phyloP scores from a whole-genome alignment of 2,329 filamentous ascomycete species.

The Lecanicillium sp. region DNA sequence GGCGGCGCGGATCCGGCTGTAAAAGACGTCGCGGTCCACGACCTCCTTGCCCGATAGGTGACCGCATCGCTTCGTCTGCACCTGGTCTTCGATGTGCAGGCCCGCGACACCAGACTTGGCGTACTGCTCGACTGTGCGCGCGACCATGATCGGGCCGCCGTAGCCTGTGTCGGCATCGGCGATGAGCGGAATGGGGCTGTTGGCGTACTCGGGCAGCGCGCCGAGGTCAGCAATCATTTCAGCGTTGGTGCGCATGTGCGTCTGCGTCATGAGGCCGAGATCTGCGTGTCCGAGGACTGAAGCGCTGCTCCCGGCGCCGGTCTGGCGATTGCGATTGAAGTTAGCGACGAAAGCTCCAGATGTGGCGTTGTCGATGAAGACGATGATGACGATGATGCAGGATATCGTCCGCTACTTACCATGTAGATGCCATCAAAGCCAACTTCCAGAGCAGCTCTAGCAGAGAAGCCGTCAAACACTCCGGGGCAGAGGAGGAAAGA shows the following conservation, averaged over 20 bases:
- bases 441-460: constrained; percentile 52
- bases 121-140: constrained; percentile 45
- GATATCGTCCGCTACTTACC: constrained; percentile 31
- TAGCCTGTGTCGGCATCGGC: constrained; percentile 55
- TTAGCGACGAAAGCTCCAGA: background rate
- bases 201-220: no score
- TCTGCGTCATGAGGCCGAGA: constrained; percentile 52
- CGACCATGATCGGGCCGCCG: constrained; percentile 44
- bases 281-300: constrained; percentile 56
- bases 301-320: constrained; percentile 53
- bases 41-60: constrained; percentile 55
- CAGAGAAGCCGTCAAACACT: constrained; percentile 62
- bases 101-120: constrained; percentile 47
- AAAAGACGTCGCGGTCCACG: constrained; percentile 41
- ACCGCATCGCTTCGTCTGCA: constrained; percentile 57
- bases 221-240: constrained; percentile 54
- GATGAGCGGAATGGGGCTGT: constrained; percentile 49
- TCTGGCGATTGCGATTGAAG: constrained; percentile 27
- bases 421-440: constrained; percentile 62
- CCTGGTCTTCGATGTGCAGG: constrained; percentile 57
- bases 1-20: constrained; percentile 50
- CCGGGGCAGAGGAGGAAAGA: constrained; percentile 33
- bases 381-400: no score
- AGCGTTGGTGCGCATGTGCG: constrained; percentile 58
- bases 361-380: background rate